Base-by-base conservation (phyloP, 495 filamentous ascomycete species). In the Aspergillus bertholletiae region DNA sequence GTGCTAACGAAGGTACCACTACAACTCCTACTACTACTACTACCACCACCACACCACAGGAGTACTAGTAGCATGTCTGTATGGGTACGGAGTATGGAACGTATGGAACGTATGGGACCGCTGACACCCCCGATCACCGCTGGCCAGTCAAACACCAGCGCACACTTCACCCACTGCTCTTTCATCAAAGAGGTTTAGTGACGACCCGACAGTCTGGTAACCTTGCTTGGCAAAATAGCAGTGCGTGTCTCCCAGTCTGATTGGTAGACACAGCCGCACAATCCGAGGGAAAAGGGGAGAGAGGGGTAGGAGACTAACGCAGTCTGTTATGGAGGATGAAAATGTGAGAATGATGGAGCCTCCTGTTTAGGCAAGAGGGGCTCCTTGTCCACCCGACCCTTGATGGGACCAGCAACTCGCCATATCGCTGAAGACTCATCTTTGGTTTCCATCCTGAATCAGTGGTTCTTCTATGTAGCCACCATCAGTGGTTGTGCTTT, bases 131-230 rank as follows among this genome's bases (percentile, higher is more conserved):
- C 60, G 60, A 56, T 58, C 52, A 56, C 28, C 54, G 44, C 51
- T 45, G 49, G 34, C 46, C 30, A 35, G 51, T 47, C 48, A 49
- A 61, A 54, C 55, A 61, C 21, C 54, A 57, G 37, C 53, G 40
- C 53, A 56, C 55, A 52, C 53, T 51, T 49, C 49, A 21, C 46
- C 34, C 44, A 46, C 44, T 44, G 18, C 37, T 24, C 40, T 18
- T 44, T 2, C 39, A 52, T 62, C 34, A 57, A 63, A 64, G 23
- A 46, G 61, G 67, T 46, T 59, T 65, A 67, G 66, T 51, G 35
- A 55, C 50, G 66, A 57, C 67, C 67, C 67, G 67, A 65, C 67
- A 67, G 64, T 65, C 57, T 65, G 66, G 67, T 65, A 64, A 57
- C 54, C 61, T 61, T 55, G 58, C 61, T 69, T 67, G 64, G 64